phyloP scores from a whole-genome alignment of 2,329 filamentous ascomycete genomes.

The Sporothrix mexicana region DNA sequence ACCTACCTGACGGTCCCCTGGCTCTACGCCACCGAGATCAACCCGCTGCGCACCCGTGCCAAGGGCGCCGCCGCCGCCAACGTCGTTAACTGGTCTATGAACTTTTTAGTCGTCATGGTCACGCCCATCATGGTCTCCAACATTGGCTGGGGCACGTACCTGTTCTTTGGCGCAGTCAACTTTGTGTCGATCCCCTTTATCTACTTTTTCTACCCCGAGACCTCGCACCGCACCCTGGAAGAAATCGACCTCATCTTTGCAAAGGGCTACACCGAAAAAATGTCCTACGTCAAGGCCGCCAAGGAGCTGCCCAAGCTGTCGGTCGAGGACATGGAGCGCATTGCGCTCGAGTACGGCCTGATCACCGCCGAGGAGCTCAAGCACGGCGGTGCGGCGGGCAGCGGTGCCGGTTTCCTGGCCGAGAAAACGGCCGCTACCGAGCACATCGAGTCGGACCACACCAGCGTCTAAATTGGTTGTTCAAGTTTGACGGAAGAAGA shows the following conservation, averaged over 20 bases:
- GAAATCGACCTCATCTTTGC: slow-evolving; percentile 69
- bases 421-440: background rate
- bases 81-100: slow-evolving; percentile 64
- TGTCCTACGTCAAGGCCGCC: slow-evolving; percentile 64
- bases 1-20: slow-evolving; percentile 65
- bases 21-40: slow-evolving; percentile 63
- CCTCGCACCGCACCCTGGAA: slow-evolving; percentile 60
- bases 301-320: slow-evolving; percentile 61
- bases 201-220: slow-evolving; percentile 4
- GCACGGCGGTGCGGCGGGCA: background rate
- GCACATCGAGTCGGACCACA: slow-evolving; percentile 11
- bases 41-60: slow-evolving; percentile 63
- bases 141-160: slow-evolving; percentile 59
- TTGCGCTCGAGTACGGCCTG: slow-evolving; percentile 47
- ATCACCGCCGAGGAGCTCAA: slow-evolving; percentile 32
- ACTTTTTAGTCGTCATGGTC: slow-evolving; percentile 71
- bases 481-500: too few relatives aligned
- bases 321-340: slow-evolving; percentile 58
- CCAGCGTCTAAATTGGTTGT: background rate
- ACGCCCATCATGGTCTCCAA: slow-evolving; percentile 64
- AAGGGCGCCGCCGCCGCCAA: slow-evolving; percentile 69
- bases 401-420: background rate
- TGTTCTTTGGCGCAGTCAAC: slow-evolving; percentile 61
- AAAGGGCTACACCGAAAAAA: slow-evolving; percentile 64
- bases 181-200: slow-evolving; percentile 50